Percentiles rank a stretch among this genome's conserved stretches.
phyloP scores from a whole-genome alignment of 2,329 filamentous ascomycete species.

The Aspergillus uvarum region DNA sequence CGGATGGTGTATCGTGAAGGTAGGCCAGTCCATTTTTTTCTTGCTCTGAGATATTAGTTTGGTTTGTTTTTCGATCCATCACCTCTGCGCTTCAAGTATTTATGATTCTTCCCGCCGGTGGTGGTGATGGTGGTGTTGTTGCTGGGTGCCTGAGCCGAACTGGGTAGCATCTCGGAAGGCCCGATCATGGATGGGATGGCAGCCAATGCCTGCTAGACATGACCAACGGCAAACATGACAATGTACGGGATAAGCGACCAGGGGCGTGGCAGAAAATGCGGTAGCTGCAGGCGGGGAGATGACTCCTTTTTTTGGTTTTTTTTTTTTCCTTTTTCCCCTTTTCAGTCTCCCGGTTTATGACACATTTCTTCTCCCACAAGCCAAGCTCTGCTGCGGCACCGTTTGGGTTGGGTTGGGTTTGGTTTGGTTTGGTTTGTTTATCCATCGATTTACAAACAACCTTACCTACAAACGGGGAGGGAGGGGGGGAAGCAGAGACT shows the following conservation, averaged over 20 bases:
- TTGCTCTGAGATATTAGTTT: constrained; percentile 4
- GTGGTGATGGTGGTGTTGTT: background rate
- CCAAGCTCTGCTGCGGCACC: background rate
- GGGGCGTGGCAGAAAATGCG: no score
- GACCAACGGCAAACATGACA: background rate
- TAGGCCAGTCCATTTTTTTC: constrained; percentile 18
- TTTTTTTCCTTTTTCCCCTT: no score
- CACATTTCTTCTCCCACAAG: background rate
- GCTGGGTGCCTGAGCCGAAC: background rate
- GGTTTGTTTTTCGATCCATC: background rate
- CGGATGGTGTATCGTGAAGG: constrained; percentile 28
- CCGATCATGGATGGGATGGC: background rate
- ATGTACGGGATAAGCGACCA: background rate
- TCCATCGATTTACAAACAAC: background rate
- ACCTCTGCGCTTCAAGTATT: background rate
- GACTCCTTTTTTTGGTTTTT: no score
- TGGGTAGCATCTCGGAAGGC: background rate
- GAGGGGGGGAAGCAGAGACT: constrained; percentile 16
- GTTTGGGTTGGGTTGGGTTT: background rate
- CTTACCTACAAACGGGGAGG: constrained; percentile 7
- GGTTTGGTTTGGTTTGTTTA: constrained; percentile 7
- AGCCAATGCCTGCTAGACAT: background rate
- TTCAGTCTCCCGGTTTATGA: background rate
- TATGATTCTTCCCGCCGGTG: background rate
- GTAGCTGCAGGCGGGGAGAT: no score